Evolutionary conservation across 2,329 filamentous ascomycete genomes (phyloP).

Genomic region (Aspergillus tamarii): DNA sequence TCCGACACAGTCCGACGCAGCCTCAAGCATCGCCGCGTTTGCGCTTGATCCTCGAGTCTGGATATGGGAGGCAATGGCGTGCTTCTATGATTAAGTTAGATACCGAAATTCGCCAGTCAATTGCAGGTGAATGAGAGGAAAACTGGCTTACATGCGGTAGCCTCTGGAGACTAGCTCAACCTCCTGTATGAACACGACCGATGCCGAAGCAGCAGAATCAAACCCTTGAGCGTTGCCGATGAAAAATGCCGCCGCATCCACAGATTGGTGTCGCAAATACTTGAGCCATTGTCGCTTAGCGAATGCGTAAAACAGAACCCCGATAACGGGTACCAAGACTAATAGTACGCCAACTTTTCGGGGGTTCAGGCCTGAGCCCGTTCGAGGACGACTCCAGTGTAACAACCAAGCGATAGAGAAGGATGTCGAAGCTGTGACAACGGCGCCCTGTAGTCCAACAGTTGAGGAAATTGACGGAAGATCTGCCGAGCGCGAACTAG

Average conservation of each 20-base stretch:
- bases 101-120: slow-evolving; percentile 18
- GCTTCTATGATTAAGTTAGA: slow-evolving; percentile 61
- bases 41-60: slow-evolving; percentile 80
- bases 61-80: slow-evolving; percentile 89
- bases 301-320: slow-evolving; percentile 69
- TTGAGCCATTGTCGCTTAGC: slow-evolving; percentile 80
- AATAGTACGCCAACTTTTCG: slow-evolving; percentile 44
- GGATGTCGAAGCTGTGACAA: slow-evolving; percentile 65
- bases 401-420: slow-evolving; percentile 69
- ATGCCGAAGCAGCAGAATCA: slow-evolving; percentile 74
- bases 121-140: neutral
- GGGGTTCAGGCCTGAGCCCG: slow-evolving; percentile 46
- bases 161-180: slow-evolving; percentile 93
- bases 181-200: slow-evolving; percentile 83
- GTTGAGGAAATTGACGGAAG: slow-evolving; percentile 44
- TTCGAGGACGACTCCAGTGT: slow-evolving; percentile 68
- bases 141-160: slow-evolving; percentile 71
- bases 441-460: slow-evolving; percentile 66
- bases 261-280: slow-evolving; percentile 73
- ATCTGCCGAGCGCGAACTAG: slow-evolving; percentile 33
- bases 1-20: slow-evolving; percentile 75
- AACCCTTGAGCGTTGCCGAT: slow-evolving; percentile 78
- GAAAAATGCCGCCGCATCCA: slow-evolving; percentile 69
- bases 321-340: slow-evolving; percentile 55
- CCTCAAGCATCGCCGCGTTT: slow-evolving; percentile 76